Conservation (phyloP, 2,329 filamentous ascomycete species). For the Aspergillus brunneoviolaceus region DNA sequence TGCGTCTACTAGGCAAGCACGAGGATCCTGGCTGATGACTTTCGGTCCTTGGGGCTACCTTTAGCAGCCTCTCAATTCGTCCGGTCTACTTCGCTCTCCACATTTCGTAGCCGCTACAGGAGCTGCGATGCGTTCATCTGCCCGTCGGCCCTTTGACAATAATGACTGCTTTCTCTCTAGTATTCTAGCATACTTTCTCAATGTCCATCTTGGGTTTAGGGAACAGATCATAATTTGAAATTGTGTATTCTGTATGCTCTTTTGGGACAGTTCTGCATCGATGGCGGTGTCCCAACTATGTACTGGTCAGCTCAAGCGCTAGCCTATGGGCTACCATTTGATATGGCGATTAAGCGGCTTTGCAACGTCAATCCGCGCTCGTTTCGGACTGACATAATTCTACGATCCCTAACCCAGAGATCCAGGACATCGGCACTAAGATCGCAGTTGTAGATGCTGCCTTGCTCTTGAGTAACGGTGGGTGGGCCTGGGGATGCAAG, state of each 20-base stretch:
- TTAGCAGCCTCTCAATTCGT: conserved; percentile 10
- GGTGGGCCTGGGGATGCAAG: conserved; percentile 29
- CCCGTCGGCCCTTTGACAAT: conserved; percentile 5
- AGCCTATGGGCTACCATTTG: conserved; percentile 22
- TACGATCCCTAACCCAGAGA: conserved; percentile 21
- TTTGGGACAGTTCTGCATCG: neutral
- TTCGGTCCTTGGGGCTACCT: conserved; percentile 8
- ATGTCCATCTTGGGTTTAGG: neutral
- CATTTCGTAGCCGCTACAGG: conserved; percentile 12
- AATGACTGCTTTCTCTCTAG: neutral
- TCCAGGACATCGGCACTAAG: conserved; percentile 25
- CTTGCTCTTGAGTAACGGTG: conserved; percentile 15
- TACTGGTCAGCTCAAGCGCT: conserved; percentile 18
- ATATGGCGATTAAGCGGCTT: conserved; percentile 15
- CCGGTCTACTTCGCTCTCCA: conserved; percentile 6
- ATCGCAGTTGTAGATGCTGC: conserved; percentile 16
- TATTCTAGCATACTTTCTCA: conserved; percentile 7
- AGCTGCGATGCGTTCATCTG: conserved; percentile 11
- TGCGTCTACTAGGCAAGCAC: conserved; percentile 5
- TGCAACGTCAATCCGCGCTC: conserved; percentile 15
- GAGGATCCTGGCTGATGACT: conserved; percentile 12
- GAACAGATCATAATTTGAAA: neutral
- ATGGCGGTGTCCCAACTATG: neutral
- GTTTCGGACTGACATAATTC: conserved; percentile 17
- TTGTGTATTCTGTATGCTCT: neutral